Evolutionary conservation across 352 stramenopile species (phyloP).

Genomic region (Pythium insidiosum): DNA sequence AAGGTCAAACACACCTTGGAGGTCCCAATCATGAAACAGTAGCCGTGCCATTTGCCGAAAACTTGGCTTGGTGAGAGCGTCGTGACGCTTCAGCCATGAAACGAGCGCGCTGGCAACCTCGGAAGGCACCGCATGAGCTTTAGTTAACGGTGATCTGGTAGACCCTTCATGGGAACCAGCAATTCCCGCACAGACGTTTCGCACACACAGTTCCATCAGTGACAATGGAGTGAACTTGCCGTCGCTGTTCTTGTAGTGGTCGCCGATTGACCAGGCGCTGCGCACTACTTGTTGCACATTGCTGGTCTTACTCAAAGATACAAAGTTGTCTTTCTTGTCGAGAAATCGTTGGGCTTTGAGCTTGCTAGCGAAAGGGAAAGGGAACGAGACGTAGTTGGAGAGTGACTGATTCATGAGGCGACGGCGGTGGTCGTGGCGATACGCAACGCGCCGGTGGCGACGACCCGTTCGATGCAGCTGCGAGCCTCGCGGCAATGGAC

Average conservation of each 20-base stretch:
- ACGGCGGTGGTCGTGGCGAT: too few species aligned
- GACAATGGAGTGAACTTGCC: conserved; percentile 38
- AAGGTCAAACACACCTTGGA: conserved; percentile 35
- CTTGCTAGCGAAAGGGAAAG: conserved; percentile 64
- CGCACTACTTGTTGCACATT: too few species aligned
- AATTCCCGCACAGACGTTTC: conserved; percentile 25
- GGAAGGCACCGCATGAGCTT: conserved; percentile 12
- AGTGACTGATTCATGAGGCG: conserved; percentile 52
- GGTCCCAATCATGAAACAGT: conserved; percentile 50
- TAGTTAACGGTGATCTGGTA: too few species aligned
- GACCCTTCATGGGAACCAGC: too few species aligned
- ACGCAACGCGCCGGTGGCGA: too few species aligned
- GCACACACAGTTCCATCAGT: conserved; percentile 49
- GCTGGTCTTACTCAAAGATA: too few species aligned
- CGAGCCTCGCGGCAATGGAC: too few species aligned
- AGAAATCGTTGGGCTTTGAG: too few species aligned
- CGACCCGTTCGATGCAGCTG: too few species aligned
- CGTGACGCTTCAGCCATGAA: conserved; percentile 41
- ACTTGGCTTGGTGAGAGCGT: conserved; percentile 40
- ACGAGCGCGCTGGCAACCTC: conserved; percentile 37
- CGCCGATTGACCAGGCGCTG: too few species aligned
- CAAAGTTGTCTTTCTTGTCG: too few species aligned
- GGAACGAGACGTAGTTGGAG: conserved; percentile 69
- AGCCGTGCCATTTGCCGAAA: conserved; percentile 49
- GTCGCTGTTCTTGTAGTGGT: conserved; percentile 35